Evolutionary conservation across 306 rosid species (phyloP), one percentile per base, ranked within the genome.

Genomic region (Lathyrus oleraceus): DNA sequence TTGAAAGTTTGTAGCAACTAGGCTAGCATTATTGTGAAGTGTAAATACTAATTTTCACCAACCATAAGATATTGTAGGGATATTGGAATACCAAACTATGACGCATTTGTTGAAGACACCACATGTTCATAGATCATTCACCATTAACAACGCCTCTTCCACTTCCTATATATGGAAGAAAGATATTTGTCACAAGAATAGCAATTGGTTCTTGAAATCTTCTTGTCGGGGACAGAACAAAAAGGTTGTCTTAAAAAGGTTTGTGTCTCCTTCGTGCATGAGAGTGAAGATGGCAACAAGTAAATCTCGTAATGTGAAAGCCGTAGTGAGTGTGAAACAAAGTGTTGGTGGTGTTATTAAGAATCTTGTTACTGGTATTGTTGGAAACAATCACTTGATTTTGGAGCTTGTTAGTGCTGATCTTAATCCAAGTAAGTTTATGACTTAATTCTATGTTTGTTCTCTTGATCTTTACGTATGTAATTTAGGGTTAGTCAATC

Each of bases 381-480:
- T 78, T 43, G 86, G 80, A 4, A 65, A 70, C 6, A 38, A 65
- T 1, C 80, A 21, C 44, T 78, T 19, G 39, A 30, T 12, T 42
- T 66, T 82, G 67, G 80, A 82, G 80, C 75, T 82, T 16, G 75
- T 82, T 0, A 69, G 85, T 8, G 23, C 56, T 7, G 45, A 78
- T 0, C 71, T 73, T 49, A 68, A 78, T 51, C 82, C 85, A 27
- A 74, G 85, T 78, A 77, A 32, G 39, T 35, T 35, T 8, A 35
- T 35, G 39, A 35, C 39, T 32, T 32, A 1, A 32, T 32, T 6
- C 8, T 1, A 32, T 32, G 38, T 32, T 32, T 32, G 9, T 32
- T 32, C 9, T 32, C 38, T 32, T 32, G 38, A 32, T 1, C 5
- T 27, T n/a, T n/a, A n/a, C n/a, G n/a, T n/a, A n/a, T n/a, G n/a